phyloP scores from a whole-genome alignment of 805 yeast species.

The Blastobotrys americana region DNA sequence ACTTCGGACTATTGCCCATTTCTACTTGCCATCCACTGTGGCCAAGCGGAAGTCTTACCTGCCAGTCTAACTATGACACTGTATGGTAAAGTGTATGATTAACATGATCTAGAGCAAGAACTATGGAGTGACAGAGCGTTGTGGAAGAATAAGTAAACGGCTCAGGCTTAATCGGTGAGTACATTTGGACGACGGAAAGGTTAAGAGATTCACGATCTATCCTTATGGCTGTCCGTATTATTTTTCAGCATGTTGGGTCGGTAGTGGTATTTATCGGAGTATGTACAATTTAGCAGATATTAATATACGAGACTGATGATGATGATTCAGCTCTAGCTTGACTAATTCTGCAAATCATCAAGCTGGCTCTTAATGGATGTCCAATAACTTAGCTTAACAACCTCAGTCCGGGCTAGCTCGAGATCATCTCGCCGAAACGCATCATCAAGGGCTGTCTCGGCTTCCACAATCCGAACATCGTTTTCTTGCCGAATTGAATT shows the following conservation, averaged over 20 bases:
- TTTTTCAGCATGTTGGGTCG: too few relatives aligned
- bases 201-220: too few relatives aligned
- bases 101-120: background rate
- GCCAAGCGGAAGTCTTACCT: too few relatives aligned
- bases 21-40: too few relatives aligned
- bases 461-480: constrained; percentile 42
- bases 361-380: constrained; percentile 64
- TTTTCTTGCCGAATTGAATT: constrained; percentile 48
- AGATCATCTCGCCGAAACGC: constrained; percentile 45
- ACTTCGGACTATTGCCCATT: too few relatives aligned
- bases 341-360: constrained; percentile 40
- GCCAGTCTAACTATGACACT: too few relatives aligned
- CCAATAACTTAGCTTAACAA: constrained; percentile 79
- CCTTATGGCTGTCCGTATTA: background rate
- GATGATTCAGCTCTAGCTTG: too few relatives aligned
- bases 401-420: constrained; percentile 54
- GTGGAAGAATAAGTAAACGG: too few relatives aligned
- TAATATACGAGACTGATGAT: constrained; percentile 1
- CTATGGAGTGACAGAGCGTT: background rate
- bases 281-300: constrained; percentile 1
- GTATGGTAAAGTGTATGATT: too few relatives aligned
- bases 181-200: too few relatives aligned
- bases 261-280: background rate
- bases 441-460: constrained; percentile 40
- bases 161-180: too few relatives aligned